Evolutionary conservation across 2,329 filamentous ascomycete genomes (phyloP), one percentile per base, ranked within the genome.

Genomic region (Fusarium pilosicola): DNA sequence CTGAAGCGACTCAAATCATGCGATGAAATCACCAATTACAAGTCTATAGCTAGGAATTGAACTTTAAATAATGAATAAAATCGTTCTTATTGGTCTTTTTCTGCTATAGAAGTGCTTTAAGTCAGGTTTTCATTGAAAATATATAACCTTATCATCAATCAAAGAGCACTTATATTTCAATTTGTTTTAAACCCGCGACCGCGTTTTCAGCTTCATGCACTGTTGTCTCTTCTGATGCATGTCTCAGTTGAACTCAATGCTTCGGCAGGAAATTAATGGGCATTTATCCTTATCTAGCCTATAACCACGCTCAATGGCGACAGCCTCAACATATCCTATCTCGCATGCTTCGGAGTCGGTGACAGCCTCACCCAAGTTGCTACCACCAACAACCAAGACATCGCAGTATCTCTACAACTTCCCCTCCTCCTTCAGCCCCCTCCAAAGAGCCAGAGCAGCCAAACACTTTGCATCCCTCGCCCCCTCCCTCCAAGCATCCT

Each of bases 381-480:
- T 34, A 51, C 17, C 30, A 52, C 32, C 32, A 26, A 6, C 14
- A 49, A 15, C 32, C 9, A 17, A 36, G n/a, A 17, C 17, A 22
- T 42, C 17, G n/a, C 6, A 17, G 24, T 17, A 20, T 32, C 39
- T 28, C 17, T 10, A 45, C 1, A 87, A 30, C 76, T 81, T 84
- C 26, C 84, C 83, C 62, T 88, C 86, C 34, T 85, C 80, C 55
- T 84, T 85, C 62, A 91, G 72, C 0, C 87, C 88, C 73, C 90
- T 86, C 84, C 87, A 92, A 24, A 92, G 78, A 20, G 89, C 88
- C 78, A 89, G 79, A 8, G 90, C 90, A 24, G 85, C 84, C 54
- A 92, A 83, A n/a, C 87, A 86, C 80, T 91, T 92, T 4, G 86
- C 85, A 76, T 92, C 90, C 24, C 88, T 83, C 2, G 84, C 86